Base-by-base conservation (phyloP, 257 asterid species). In the Scutellaria barbata region DNA sequence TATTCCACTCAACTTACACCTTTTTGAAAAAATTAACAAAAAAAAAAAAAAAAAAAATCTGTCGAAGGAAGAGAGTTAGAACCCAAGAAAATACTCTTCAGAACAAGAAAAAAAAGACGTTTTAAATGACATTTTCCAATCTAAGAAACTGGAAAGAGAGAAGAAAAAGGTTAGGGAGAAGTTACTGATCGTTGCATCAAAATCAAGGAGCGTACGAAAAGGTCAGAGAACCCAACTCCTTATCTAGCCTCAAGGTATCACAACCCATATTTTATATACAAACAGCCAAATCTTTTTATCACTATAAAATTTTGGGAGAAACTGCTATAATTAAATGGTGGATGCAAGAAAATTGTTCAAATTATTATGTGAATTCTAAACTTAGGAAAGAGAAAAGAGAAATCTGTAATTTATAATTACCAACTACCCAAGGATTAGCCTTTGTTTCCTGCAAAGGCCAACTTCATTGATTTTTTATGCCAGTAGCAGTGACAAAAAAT, bases 401-500 rank as follows among this genome's bases (percentile, higher is more conserved):
- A 53, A 18, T 11, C 50, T 60, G 20, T 39, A 16, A 37, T 2
- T 59, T 39, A 60, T 14, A 60, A 35, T 37, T 16, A 37, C n/a
- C 66, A 60, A 35, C 8, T 16, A 60, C n/a, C n/a, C 66, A 60
- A 7, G 30, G 30, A n/a, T 14, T 37, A 41, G 41, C 11, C 12
- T 43, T 60, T 60, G 20, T 30, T 30, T 30, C 35, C 5, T 30
- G 35, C 35, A 30, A 30, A 30, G 35, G 5, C 35, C 4, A 30
- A 30, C 4, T 37, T 25, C 25, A 2, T 45, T 22, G 22, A 10
- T 22, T 40, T 45, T 40, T 62, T 13, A 17, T 43, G 55, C 17
- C 52, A 41, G 33, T 62, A 10, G 18, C n/a, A 45, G 69, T 8
- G 2, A 46, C 57, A 64, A 13, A 46, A 45, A 64, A 64, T 13